These are phyloP conservation scores for Pseudogymnoascus pannorum DNA, from an alignment of 2,329 filamentous ascomycete genomes.

Conservation along the genomic window DNA sequence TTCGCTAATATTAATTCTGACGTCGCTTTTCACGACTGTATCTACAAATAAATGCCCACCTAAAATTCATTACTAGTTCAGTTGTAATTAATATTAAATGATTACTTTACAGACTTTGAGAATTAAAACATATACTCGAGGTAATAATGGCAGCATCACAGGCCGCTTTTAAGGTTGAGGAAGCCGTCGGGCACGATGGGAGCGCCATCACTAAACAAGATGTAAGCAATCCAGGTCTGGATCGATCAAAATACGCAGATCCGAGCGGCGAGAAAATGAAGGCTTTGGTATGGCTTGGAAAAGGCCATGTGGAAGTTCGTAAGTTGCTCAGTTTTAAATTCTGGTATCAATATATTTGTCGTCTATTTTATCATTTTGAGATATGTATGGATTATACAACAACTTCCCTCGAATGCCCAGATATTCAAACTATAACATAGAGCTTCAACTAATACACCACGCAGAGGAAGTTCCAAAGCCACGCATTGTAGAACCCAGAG, in stretches of 20 bases:
- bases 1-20: background rate
- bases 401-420: too few species aligned
- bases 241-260: conserved; percentile 44
- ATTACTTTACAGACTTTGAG: background rate
- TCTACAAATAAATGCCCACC: background rate
- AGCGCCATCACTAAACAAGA: conserved; percentile 62
- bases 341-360: background rate
- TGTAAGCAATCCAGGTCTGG: conserved; percentile 53
- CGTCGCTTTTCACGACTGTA: background rate
- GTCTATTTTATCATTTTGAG: background rate
- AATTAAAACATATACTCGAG: background rate
- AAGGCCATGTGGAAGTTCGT: conserved; percentile 67
- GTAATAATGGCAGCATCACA: conserved; percentile 31
- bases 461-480: conserved; percentile 22
- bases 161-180: conserved; percentile 61
- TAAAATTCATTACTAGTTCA: background rate
- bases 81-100: background rate
- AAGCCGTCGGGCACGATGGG: conserved; percentile 58
- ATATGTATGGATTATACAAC: background rate
- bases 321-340: conserved; percentile 19
- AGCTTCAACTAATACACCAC: background rate
- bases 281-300: conserved; percentile 74
- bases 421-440: background rate
- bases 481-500: conserved; percentile 23
- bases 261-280: conserved; percentile 59